These are phyloP conservation scores for Kodamaea nitidulidarum DNA, from an alignment of 805 yeast genomes.

Conservation along the genomic window DNA sequence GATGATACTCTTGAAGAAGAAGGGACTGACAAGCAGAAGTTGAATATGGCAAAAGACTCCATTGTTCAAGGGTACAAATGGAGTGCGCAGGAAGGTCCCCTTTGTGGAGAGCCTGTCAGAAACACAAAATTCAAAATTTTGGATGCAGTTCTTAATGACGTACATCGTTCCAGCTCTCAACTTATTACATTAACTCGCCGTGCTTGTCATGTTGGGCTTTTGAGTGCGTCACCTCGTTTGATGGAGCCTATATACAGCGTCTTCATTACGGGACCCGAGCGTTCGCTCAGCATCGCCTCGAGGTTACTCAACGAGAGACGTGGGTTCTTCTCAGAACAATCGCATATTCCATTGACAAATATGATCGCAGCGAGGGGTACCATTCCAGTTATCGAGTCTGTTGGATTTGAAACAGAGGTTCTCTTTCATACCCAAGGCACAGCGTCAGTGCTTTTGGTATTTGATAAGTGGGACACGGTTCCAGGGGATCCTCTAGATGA, in stretches of 20 bases:
- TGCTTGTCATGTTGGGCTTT: conserved; percentile 77
- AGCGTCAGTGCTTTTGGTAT: conserved; percentile 63
- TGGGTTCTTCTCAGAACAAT: conserved; percentile 48
- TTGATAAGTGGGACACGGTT: conserved; percentile 69
- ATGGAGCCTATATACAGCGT: conserved; percentile 78
- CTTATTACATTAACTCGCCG: conserved; percentile 76
- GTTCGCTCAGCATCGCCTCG: conserved; percentile 46
- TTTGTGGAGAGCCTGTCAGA: conserved; percentile 80
- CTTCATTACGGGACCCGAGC: conserved; percentile 51
- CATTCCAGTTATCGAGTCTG: conserved; percentile 85
- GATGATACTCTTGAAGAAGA: conserved; percentile 69
- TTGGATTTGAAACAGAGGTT: conserved; percentile 85
- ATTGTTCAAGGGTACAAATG: conserved; percentile 78
- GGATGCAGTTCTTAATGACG: conserved; percentile 49
- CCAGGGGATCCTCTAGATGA: conserved; percentile 91
- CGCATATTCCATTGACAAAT: conserved; percentile 70
- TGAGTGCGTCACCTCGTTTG: conserved; percentile 73
- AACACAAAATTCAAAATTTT: conserved; percentile 68
- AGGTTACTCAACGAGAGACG: conserved; percentile 58
- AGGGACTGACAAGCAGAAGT: conserved; percentile 57
- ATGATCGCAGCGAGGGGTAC: conserved; percentile 56
- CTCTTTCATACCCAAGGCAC: conserved; percentile 74
- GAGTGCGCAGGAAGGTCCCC: conserved; percentile 83
- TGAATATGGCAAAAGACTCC: conserved; percentile 47
- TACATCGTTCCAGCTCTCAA: conserved; percentile 59